Evolutionary conservation across 2,329 filamentous ascomycete genomes (phyloP), one percentile per base, ranked within the genome.

Genomic region (Pseudogymnoascus sp.): DNA sequence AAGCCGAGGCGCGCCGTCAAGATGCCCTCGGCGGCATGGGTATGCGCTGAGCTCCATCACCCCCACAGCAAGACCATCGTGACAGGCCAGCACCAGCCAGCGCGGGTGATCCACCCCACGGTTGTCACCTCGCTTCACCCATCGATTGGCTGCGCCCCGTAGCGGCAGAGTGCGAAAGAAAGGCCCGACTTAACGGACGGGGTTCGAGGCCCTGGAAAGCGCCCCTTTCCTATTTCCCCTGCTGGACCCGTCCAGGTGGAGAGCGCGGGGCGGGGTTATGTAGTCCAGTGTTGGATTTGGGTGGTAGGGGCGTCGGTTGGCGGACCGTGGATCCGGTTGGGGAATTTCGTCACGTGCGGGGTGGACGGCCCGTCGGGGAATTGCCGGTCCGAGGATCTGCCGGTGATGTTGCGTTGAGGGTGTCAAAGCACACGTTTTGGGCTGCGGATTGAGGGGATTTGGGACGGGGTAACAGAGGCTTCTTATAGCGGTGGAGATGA

Each of bases 1-100:
- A 93, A 73, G 90, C 90, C 6, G 90, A 90, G 73, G 83, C 86
- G 69, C 83, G 89, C 67, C 80, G 90, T 68, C 85, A 87, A 70
- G 80, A 83, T 65, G 85, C 85, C 74, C 76, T 85, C 67, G 78
- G 79, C 67, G 77, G 80, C 67, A 61, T 69, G 21, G 69, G 66
- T 8, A 68, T 71, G 69, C 60, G 60, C 35, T 62, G 60, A 62
- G 11, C 11, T 6, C 44, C 23, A 18, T 11, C 47, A 28, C 4
- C 23, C 7, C 4, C 25, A 12, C 6, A 53, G 16, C n/a, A 31
- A 4, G 47, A 53, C 16, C 25, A 16, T 31, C 25, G 25, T 31
- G 8, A 31, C 25, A 42, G 38, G 16, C 38, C 38, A 18, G n/a
- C 38, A 35, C 10, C 33, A n/a, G 11, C 44, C 21, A 44, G 12